These are phyloP conservation scores for Phialophora chinensis DNA, from an alignment of 2,329 filamentous ascomycete species.

Conservation along the genomic window DNA sequence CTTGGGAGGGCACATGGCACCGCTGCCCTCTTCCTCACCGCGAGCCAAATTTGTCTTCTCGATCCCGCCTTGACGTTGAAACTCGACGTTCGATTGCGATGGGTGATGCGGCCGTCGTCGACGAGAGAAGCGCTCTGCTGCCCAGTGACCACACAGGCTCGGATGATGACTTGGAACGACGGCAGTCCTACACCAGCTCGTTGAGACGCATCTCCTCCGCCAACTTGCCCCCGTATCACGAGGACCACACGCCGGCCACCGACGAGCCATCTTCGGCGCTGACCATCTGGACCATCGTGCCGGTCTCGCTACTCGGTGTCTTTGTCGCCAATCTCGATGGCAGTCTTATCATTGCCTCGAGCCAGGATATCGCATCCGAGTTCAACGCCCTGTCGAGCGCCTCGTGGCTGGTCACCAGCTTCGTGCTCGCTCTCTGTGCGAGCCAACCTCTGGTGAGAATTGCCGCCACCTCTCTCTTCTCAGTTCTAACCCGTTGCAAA, in stretches of 20 bases:
- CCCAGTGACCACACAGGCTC: background rate
- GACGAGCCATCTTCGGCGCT: constrained; percentile 18
- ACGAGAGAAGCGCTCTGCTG: constrained; percentile 22
- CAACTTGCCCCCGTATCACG: constrained; percentile 18
- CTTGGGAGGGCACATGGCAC: background rate
- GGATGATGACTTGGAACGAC: constrained; percentile 1
- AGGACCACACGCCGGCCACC: background rate
- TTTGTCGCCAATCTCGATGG: constrained; percentile 70
- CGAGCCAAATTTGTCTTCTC: background rate
- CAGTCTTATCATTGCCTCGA: constrained; percentile 70
- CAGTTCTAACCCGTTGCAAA: background rate
- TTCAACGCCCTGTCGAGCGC: constrained; percentile 51
- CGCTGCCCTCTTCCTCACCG: background rate
- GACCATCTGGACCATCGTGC: constrained; percentile 25
- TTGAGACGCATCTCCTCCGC: constrained; percentile 14
- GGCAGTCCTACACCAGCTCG: constrained; percentile 7
- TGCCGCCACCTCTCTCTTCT: constrained; percentile 36
- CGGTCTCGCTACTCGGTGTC: constrained; percentile 48
- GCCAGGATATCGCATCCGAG: constrained; percentile 59
- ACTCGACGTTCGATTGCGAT: background rate
- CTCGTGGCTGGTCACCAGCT: constrained; percentile 54
- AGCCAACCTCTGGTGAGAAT: constrained; percentile 49
- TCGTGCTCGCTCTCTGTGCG: constrained; percentile 51
- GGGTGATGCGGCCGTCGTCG: constrained; percentile 8
- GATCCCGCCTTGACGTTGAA: background rate